Evolutionary conservation across 2,329 filamentous ascomycete genomes (phyloP).

Genomic region (Fonsecaea nubica): DNA sequence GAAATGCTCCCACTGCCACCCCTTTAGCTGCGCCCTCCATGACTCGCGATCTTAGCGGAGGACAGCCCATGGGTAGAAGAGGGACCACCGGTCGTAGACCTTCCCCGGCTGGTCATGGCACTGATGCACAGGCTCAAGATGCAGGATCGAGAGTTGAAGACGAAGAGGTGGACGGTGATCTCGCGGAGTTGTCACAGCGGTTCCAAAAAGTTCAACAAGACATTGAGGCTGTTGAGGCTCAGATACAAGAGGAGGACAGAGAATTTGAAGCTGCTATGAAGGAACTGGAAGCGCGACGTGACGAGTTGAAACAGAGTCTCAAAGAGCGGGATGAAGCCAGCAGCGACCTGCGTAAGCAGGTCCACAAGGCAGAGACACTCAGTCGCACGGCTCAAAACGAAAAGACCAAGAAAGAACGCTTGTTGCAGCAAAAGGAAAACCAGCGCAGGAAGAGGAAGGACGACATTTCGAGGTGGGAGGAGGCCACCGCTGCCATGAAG

Average conservation of each 20-base stretch:
- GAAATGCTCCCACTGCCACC: constrained; percentile 60
- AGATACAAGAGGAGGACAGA: constrained; percentile 71
- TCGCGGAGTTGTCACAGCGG: constrained; percentile 79
- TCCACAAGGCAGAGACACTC: constrained; percentile 77
- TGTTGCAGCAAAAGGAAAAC: constrained; percentile 65
- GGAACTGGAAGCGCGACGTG: constrained; percentile 76
- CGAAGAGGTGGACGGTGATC: constrained; percentile 67
- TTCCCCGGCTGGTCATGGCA: constrained; percentile 66
- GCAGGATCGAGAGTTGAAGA: constrained; percentile 39
- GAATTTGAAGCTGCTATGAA: constrained; percentile 71
- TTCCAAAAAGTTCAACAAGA: constrained; percentile 82
- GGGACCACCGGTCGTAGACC: constrained; percentile 75
- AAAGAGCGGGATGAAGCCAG: constrained; percentile 93
- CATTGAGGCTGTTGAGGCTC: constrained; percentile 76
- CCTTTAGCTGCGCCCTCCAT: constrained; percentile 67
- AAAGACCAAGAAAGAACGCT: constrained; percentile 75
- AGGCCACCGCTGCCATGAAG: constrained; percentile 60
- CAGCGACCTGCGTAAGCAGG: constrained; percentile 79
- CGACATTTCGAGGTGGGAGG: constrained; percentile 65
- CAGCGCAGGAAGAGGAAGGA: constrained; percentile 67
- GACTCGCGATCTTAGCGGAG: constrained; percentile 69
- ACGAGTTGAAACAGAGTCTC: constrained; percentile 75
- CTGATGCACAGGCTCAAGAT: constrained; percentile 46
- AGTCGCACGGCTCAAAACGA: constrained; percentile 82
- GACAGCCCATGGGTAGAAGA: constrained; percentile 62